These are phyloP conservation scores for Inonotus hispidus DNA, from an alignment of 1,284 basidiomycete species.

Conservation along the genomic window DNA sequence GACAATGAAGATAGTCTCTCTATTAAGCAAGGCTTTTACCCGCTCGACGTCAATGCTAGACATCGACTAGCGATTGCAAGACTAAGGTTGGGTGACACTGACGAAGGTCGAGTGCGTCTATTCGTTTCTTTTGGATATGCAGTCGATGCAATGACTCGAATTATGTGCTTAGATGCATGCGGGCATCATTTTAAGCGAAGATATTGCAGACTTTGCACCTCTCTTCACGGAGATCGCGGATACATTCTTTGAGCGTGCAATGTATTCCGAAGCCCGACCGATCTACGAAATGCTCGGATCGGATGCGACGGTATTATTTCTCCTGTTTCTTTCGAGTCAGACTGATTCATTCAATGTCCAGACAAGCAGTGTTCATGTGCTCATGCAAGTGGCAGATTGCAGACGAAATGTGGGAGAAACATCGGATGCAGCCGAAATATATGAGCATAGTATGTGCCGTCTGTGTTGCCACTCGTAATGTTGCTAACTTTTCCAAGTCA, in stretches of 20 bases:
- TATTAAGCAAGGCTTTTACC: constrained; percentile 46
- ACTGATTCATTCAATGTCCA: constrained; percentile 23
- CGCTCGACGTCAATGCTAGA: constrained; percentile 76
- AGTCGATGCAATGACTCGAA: not conserved
- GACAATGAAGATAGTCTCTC: constrained; percentile 13
- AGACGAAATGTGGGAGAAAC: constrained; percentile 69
- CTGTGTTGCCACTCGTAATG: not conserved
- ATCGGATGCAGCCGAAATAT: constrained; percentile 75
- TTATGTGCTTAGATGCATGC: constrained; percentile 60
- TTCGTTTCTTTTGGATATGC: not conserved
- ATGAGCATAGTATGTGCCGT: constrained; percentile 62
- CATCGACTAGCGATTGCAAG: constrained; percentile 85
- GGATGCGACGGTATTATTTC: constrained; percentile 51
- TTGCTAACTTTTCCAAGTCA: constrained; percentile 42
- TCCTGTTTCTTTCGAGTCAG: not conserved
- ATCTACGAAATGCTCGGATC: constrained; percentile 74
- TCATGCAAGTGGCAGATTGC: constrained; percentile 70
- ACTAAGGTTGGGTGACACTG: constrained; percentile 73
- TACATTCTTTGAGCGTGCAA: constrained; percentile 69
- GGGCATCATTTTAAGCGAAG: constrained; percentile 61
- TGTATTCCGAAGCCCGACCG: constrained; percentile 71
- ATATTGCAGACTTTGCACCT: constrained; percentile 69
- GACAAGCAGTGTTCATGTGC: constrained; percentile 65
- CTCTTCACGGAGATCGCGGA: constrained; percentile 83
- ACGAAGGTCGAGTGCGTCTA: constrained; percentile 69